Base-by-base conservation (phyloP, 2,329 filamentous ascomycete species). In the Aspergillus sp. region DNA sequence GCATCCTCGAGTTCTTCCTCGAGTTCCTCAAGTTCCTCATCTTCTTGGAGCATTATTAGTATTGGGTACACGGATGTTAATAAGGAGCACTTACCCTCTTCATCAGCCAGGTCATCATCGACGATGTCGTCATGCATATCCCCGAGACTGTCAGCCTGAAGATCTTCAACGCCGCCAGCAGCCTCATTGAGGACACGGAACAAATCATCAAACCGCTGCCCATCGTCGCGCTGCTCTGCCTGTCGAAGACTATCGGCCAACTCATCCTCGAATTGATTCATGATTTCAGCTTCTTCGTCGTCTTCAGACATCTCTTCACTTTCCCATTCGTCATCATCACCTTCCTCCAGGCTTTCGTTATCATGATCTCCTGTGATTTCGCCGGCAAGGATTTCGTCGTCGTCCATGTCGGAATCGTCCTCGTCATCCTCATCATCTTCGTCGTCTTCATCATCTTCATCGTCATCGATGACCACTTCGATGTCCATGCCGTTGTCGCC, bases 381-480 rank as follows among this genome's bases (percentile, higher is more conserved):
- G 53, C 77, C 78, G 28, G 82, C 82, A 50, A 84, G 81, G 28
- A 79, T 79, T 63, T 82, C 81, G 65, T 79, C 78, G 57, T 81
- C 79, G 60, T 82, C 80, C 65, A 87, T 86, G 17, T 90, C 87
- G 61, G 89, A 87, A 12, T 84, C 82, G 30, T 83, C 82, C 32
- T 85, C 83, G 48, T 85, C 83, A 48, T 83, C 81, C 57, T 85
- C 81, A 7, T 87, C 85, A 21, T 84, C 82, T 19, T 85, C 82
- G 7, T 87, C 87, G 36, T 89, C 87, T 25, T 87, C 84, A 28
- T 87, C 85, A 21, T 85, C 85, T 21, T 85, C 86, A 12, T 87
- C 84, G 7, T 84, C 88, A 38, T 91, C 90, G 81, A 97, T 91
- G 63, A 96, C 91, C 67, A 98, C 90, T 79, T 97, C 93, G 55